Evolutionary conservation across 2,329 filamentous ascomycete species (phyloP).

Genomic region (Ceratocystis huliohia): DNA sequence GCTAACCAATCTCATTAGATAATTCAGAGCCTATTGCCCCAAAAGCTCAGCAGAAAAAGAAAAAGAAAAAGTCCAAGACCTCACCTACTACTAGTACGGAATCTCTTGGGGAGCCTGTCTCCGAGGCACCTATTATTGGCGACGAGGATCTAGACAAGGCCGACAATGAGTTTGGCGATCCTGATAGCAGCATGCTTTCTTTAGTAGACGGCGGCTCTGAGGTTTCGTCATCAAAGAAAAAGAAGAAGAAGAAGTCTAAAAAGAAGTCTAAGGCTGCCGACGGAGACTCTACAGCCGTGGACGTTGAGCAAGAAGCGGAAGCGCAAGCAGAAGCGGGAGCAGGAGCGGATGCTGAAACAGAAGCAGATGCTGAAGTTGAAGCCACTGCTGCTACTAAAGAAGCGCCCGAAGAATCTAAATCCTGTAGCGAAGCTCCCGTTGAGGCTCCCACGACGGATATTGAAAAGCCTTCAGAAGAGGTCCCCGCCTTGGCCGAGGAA

Average conservation of each 20-base stretch:
- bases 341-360: neutral
- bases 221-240: slow-evolving; percentile 7
- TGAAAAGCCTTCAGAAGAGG: slow-evolving; percentile 17
- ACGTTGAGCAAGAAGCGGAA: neutral
- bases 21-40: neutral
- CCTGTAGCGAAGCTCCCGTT: slow-evolving; percentile 10
- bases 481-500: slow-evolving; percentile 12
- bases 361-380: neutral
- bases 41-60: slow-evolving; percentile 18
- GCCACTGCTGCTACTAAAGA: neutral
- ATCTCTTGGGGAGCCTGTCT: neutral
- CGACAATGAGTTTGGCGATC: neutral
- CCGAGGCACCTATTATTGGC: neutral
- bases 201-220: neutral
- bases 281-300: neutral
- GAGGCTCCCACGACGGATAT: neutral
- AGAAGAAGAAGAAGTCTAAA: slow-evolving; percentile 17
- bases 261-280: slow-evolving; percentile 14
- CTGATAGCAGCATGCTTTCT: neutral
- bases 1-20: neutral
- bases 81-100: slow-evolving; percentile 4
- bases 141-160: neutral
- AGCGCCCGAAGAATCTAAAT: neutral
- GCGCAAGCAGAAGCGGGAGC: neutral
- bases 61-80: slow-evolving; percentile 16